Evolutionary conservation across 2,329 filamentous ascomycete genomes (phyloP), one percentile per base, ranked within the genome.

Genomic region (Ambrosiella cleistominuta): DNA sequence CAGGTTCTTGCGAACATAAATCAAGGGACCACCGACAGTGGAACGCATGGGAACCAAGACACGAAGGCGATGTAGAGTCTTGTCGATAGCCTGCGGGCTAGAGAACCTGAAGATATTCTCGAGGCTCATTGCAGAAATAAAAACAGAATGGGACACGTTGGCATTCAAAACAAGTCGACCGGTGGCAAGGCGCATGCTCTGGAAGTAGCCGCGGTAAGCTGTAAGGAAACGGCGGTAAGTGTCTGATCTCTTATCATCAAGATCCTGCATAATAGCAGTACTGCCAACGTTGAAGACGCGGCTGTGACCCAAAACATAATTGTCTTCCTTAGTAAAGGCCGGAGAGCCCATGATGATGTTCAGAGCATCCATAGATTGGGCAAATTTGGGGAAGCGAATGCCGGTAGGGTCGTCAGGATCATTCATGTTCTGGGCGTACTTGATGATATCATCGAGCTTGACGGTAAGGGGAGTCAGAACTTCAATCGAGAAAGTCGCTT

Each of bases 141-240:
- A 81, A 15, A 79, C 70, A 2, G 73, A 74, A 61, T 79, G 74
- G 0, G 75, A 74, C 8, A 79, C 73, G 58, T 81, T 80, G 52
- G 71, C 69, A 61, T 81, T 81, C 35, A 81, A 66, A 0, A 81
- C 70, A 1, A 81, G 63, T 0, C 76, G 70, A 1, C 76, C 77
- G 0, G 78, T 81, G 0, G 74, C 74, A 0, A 76, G 68, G 5
- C 77, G 75, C 2, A 74, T 70, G 38, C 76, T 79, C 63, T 78
- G 75, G 58, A 79, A 79, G 62, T 76, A 80, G 1, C 78, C 78
- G 13, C 77, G 73, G 1, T 75, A 67, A 7, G 68, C 63, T 9
- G 66, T 67, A 0, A 63, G 64, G 0, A 68, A 66, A 4, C 58
- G 45, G 5, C 64, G 57, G 0, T 58, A 49, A 1, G 61, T 63